Percentiles rank a stretch among this genome's conserved stretches.
phyloP scores from a whole-genome alignment of 192 early-diverging fungal genomes.

The Podila horticola region DNA sequence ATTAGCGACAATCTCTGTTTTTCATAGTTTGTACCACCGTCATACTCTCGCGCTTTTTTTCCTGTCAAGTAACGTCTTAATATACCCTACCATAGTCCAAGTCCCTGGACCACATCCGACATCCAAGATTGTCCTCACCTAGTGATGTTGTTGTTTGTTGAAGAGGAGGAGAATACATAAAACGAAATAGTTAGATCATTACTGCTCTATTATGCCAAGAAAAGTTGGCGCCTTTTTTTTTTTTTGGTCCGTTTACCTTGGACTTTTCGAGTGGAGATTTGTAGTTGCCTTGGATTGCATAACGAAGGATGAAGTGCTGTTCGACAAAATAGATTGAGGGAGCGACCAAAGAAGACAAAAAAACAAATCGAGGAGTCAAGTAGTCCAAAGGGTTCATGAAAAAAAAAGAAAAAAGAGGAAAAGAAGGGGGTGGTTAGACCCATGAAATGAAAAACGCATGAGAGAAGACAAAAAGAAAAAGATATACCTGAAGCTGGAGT shows the following conservation, averaged over 20 bases:
- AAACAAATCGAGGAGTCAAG: not conserved
- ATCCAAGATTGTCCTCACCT: constrained; percentile 11
- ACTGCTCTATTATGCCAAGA: too few relatives aligned
- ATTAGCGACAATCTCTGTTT: not conserved
- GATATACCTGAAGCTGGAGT: not conserved
- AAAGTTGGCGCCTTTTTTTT: too few relatives aligned
- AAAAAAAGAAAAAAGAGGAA: not conserved
- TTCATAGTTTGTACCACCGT: not conserved
- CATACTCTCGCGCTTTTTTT: not conserved
- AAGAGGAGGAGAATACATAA: not conserved
- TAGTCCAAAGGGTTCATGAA: not conserved
- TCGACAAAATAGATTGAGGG: not conserved
- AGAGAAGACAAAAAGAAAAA: not conserved
- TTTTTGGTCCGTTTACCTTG: not conserved
- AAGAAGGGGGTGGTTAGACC: not conserved
- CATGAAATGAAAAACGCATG: too few relatives aligned
- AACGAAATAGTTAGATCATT: not conserved
- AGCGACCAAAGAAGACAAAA: not conserved
- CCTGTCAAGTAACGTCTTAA: not conserved
- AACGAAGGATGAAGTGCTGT: constrained; percentile 3
- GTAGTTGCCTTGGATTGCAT: constrained; percentile 3
- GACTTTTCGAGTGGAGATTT: constrained; percentile 1
- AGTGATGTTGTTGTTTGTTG: not conserved
- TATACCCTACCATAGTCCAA: constrained; percentile 20
- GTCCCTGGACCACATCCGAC: constrained; percentile 30